Conservation (phyloP, 1,284 basidiomycete species). For the Erythrobasidium hasegawianum region DNA sequence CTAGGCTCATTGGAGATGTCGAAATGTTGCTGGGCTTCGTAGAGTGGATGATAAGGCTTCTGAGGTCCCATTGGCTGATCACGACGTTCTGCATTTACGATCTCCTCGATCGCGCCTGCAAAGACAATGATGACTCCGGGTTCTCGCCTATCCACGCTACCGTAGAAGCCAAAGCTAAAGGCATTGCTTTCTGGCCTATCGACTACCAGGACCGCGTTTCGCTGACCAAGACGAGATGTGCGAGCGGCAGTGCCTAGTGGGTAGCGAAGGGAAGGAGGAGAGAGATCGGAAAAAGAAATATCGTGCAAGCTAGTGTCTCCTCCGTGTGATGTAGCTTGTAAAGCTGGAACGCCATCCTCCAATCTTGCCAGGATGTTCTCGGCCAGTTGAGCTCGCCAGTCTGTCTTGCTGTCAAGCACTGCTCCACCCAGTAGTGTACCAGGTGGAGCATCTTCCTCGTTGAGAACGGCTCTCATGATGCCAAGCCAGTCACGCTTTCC, state of each 20-base stretch:
- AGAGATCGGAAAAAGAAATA: neutral
- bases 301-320: neutral
- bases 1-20: slow-evolving; percentile 11
- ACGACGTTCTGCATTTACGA: slow-evolving; percentile 31
- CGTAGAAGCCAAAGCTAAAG: slow-evolving; percentile 43
- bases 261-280: neutral
- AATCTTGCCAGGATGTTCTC: slow-evolving; percentile 39
- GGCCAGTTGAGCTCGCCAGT: slow-evolving; percentile 42
- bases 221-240: slow-evolving; percentile 18
- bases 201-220: slow-evolving; percentile 43
- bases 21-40: neutral
- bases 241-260: slow-evolving; percentile 8
- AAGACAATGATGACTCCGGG: slow-evolving; percentile 43
- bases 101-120: slow-evolving; percentile 44
- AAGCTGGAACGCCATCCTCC: slow-evolving; percentile 36
- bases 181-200: slow-evolving; percentile 43
- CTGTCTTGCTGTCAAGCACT: slow-evolving; percentile 40
- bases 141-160: neutral
- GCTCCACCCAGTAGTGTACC: slow-evolving; percentile 41
- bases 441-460: slow-evolving; percentile 39
- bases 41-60: neutral
- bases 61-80: neutral
- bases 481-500: slow-evolving; percentile 40
- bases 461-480: slow-evolving; percentile 41
- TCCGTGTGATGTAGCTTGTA: slow-evolving; percentile 23